Evolutionary conservation across 306 rosid genomes (phyloP), one percentile per base, ranked within the genome.

Genomic region (Lathyrus aphaca): DNA sequence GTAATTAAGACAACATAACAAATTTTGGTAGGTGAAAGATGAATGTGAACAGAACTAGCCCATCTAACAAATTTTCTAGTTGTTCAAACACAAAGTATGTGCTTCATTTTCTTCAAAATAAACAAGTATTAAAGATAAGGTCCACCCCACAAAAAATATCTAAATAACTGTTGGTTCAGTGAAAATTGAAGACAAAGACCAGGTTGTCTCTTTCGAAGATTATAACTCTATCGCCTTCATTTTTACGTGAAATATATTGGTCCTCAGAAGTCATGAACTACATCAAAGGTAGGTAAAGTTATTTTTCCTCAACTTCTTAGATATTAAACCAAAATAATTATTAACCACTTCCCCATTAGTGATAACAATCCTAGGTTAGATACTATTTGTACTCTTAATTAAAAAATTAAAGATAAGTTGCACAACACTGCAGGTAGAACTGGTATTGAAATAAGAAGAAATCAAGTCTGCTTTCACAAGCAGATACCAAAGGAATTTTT

Each of bases 191-290:
- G 74, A 95, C 95, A 79, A 95, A 95, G 50, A 95, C 78, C 18
- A 95, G 87, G 83, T 86, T 70, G 48, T 85, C 96, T 76, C 90
- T 91, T 85, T 95, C 99, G 17, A 91, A 91, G 68, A 91, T 84
- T 30, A 89, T 84, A 21, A 89, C 18, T 75, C 13, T 89, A 69
- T 91, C 97, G 51, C 86, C 83, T 76, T 95, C 99, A 68, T 86
- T 78, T 84, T 87, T 84, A 40, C 91, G 86, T 13, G 97, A 91
- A 70, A 91, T 86, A 66, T 89, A 89, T 79, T 79, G 95, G 82
- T 95, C 92, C 71, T 86, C 87, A 69, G 95, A 79, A 77, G 89
- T 86, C 99, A 95, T 89, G 87, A 95, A 95, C 99, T 95, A 93
- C 83, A 84, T 53, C 73, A 65, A 78, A 73, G 51, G 62, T 55